A percentile compares a stretch with the other conserved stretches of the same genome.
phyloP scores from a whole-genome alignment of 106 monocot species.

The Dendrobium huoshanense region DNA sequence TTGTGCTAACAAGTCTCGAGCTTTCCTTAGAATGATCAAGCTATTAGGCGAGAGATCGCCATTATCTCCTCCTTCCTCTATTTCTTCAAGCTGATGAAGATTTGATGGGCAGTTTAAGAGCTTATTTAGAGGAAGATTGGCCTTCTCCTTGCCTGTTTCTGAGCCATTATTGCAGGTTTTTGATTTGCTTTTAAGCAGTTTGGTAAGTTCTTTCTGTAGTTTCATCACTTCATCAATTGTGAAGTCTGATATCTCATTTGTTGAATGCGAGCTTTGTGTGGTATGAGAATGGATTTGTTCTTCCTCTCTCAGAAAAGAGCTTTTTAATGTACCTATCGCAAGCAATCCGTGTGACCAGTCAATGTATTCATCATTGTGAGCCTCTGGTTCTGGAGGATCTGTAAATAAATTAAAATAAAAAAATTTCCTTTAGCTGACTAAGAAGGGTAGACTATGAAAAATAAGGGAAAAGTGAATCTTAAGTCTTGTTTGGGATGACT shows the following conservation, averaged over 20 bases:
- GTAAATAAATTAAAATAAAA: neutral
- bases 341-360: neutral
- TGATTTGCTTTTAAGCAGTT: slow-evolving; percentile 33
- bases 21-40: slow-evolving; percentile 40
- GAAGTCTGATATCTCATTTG: slow-evolving; percentile 43
- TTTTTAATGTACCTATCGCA: neutral
- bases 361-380: neutral
- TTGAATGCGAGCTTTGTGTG: neutral
- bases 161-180: slow-evolving; percentile 13
- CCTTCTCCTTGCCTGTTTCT: slow-evolving; percentile 10
- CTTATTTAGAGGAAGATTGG: slow-evolving; percentile 10
- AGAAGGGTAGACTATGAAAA: no score
- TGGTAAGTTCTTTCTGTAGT: slow-evolving; percentile 47
- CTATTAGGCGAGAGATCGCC: slow-evolving; percentile 60
- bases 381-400: neutral
- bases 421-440: neutral
- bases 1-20: slow-evolving; percentile 35
- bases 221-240: slow-evolving; percentile 59
- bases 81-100: slow-evolving; percentile 29
- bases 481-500: no score
- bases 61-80: slow-evolving; percentile 14
- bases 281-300: neutral
- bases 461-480: no score
- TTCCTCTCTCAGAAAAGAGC: neutral
- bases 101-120: slow-evolving; percentile 58